phyloP scores from a whole-genome alignment of 2,329 filamentous ascomycete species.

The Hymenoscyphus infarciens region DNA sequence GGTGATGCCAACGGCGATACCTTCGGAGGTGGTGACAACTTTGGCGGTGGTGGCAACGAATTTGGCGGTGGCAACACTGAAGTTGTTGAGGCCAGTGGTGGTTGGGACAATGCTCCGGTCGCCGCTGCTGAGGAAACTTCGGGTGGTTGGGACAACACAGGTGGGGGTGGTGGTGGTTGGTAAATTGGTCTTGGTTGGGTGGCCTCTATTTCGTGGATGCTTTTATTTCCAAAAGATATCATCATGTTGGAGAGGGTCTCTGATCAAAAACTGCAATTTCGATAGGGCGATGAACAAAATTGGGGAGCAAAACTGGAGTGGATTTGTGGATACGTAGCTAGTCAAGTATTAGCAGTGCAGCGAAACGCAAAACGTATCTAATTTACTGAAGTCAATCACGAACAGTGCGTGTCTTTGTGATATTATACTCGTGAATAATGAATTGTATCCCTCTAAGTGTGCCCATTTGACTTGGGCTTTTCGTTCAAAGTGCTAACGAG shows the following conservation, averaged over 20 bases:
- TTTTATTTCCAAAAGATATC: constrained; percentile 1
- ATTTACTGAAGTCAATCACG: not conserved
- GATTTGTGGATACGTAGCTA: constrained; percentile 1
- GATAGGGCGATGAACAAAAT: not conserved
- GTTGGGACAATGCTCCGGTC: constrained; percentile 3
- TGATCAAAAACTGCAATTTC: constrained; percentile 3
- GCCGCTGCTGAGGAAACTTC: not conserved
- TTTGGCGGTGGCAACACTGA: constrained; percentile 11
- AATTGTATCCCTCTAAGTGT: too few species aligned
- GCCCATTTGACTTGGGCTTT: too few species aligned
- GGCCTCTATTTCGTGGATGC: not conserved
- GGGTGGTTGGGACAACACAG: not conserved
- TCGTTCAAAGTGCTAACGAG: too few species aligned
- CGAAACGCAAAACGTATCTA: not conserved
- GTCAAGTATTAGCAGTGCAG: not conserved
- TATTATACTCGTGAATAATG: too few species aligned
- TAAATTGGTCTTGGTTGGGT: constrained; percentile 1
- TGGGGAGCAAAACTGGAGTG: not conserved
- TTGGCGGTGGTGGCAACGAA: constrained; percentile 12
- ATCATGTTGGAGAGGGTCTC: not conserved
- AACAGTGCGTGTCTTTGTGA: too few species aligned
- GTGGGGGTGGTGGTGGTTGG: not conserved
- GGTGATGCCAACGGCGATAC: constrained; percentile 25
- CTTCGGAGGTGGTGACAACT: constrained; percentile 23
- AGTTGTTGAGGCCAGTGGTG: not conserved